Base-by-base conservation (phyloP, 202 grass and related monocot species). In the Elaeis oleifera region DNA sequence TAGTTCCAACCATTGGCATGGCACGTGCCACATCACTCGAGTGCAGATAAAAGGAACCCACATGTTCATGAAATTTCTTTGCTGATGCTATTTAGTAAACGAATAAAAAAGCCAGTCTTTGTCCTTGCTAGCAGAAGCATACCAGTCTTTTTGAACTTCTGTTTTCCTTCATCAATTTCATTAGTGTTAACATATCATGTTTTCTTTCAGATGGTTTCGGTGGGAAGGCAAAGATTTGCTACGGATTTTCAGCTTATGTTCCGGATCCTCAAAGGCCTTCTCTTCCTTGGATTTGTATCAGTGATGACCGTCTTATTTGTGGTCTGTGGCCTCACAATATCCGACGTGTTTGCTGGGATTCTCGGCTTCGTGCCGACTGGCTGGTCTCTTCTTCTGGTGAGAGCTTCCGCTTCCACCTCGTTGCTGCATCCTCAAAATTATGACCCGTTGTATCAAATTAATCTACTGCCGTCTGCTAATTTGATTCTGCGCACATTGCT, bases 371-470 rank as follows among this genome's bases (percentile, higher is more conserved):
- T 90, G 83, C 88, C 95, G 44, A 99, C 95, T 24, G 95, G 95
- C 29, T 99, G 95, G 95, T 89, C 65, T 24, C 70, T 99, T 74
- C 78, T 99, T 78, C 83, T 99, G 78, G 95, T 94, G 76, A 99
- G 82, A 82, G 59, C 65, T 44, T 76, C 49, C 19, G 59, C 65
- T 44, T 76, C 49, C 19, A 9, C 39, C 4, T 17, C 63, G 4
- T 16, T 24, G 56, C 7, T 26, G 17, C 23, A 23, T 32, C 15
- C 2, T 58, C 53, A 15, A 24, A 64, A 23, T 54, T 58, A 22
- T 29, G 16, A 49, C 57, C 18, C 48, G 1, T 56, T 68, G 11
- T 3, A 44, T 44, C 22, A 19, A 54, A 59, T 54, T 0, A 51
- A 67, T 4, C 16, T 56, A 15, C 31, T 9, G 20, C 2, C 18